Conservation (phyloP, 208 protist species). For the Leishmania arabica region DNA sequence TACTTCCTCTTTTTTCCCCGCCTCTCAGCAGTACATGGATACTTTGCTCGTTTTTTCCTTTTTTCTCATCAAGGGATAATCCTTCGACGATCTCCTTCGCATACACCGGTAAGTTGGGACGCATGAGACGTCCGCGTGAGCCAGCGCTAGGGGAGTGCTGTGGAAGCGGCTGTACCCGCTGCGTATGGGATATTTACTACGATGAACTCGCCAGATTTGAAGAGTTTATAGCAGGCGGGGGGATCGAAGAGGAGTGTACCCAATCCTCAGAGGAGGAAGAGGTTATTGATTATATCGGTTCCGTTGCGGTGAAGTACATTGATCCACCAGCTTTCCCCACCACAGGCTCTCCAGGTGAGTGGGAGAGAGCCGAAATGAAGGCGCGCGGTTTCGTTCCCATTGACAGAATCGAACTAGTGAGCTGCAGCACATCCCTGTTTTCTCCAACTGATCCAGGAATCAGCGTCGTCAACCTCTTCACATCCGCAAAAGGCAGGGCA, state of each 20-base stretch:
- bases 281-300: constrained; percentile 58
- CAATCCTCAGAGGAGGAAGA: constrained; percentile 31
- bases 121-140: constrained; percentile 56
- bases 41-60: constrained; percentile 5
- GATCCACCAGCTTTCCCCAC: not conserved
- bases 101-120: not conserved
- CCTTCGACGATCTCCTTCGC: not conserved
- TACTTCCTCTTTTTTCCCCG: constrained; percentile 3
- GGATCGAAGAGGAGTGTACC: constrained; percentile 17
- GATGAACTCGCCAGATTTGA: constrained; percentile 70
- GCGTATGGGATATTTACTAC: constrained; percentile 92
- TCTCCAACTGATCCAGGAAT: constrained; percentile 20
- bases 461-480: constrained; percentile 28
- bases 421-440: constrained; percentile 14
- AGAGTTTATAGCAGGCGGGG: constrained; percentile 31
- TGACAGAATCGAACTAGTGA: constrained; percentile 13
- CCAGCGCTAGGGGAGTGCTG: constrained; percentile 83
- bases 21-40: not conserved
- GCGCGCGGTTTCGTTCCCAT: constrained; percentile 20
- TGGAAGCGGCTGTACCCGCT: constrained; percentile 84
- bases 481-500: constrained; percentile 1
- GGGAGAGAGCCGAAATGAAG: constrained; percentile 23
- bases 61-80: not conserved
- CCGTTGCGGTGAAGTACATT: constrained; percentile 72
- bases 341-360: not conserved